Evolutionary conservation across 225 moss, liverwort and hornwort species (phyloP).

Genomic region (Asterella californica): DNA sequence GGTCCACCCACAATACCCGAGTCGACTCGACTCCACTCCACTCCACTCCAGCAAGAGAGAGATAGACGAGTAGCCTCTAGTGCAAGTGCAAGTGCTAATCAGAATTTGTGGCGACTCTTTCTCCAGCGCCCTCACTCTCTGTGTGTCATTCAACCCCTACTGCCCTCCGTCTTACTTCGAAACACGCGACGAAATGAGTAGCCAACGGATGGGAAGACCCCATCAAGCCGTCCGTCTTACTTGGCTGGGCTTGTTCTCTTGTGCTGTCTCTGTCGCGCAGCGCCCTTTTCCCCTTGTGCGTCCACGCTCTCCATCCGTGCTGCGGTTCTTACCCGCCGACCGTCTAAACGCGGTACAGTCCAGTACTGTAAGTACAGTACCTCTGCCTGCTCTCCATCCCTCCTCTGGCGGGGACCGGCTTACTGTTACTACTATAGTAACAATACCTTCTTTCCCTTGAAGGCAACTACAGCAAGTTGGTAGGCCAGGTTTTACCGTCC

Average conservation of each 20-base stretch:
- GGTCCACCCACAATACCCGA: background rate
- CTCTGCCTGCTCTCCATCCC: background rate
- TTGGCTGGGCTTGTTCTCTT: background rate
- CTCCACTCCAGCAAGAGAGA: background rate
- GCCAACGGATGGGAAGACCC: no score
- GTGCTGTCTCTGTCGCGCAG: background rate
- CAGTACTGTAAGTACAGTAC: background rate
- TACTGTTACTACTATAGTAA: no score
- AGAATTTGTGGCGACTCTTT: background rate
- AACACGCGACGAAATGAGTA: background rate
- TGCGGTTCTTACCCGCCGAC: constrained; percentile 1
- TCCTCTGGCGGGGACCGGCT: no score
- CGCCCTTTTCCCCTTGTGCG: background rate
- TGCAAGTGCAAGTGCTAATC: background rate
- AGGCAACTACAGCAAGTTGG: background rate
- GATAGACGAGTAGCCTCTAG: background rate
- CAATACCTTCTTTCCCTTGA: background rate
- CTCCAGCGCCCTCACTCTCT: background rate
- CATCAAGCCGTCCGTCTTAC: background rate
- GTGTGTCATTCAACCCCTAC: no score
- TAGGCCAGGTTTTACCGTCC: background rate
- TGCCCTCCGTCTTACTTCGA: background rate
- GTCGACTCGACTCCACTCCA: background rate
- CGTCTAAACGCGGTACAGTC: background rate
- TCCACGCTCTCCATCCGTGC: background rate